A percentile compares a stretch with the other conserved stretches of the same genome.
Conservation (phyloP, 805 yeast species). For the Ogataea allantospora region DNA sequence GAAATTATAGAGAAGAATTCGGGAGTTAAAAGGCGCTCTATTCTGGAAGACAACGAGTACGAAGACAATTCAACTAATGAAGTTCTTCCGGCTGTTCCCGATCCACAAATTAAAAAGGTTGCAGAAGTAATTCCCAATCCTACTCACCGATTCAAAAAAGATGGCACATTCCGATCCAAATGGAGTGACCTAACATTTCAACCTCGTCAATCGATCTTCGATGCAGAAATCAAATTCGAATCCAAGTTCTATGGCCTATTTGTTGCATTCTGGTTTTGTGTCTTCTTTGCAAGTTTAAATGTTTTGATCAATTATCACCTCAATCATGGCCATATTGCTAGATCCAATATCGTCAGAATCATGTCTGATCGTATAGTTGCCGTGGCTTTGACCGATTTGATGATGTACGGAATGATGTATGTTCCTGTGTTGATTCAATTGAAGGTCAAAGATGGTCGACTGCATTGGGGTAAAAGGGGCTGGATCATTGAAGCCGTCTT, state of each 20-base stretch:
- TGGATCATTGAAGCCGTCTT: constrained; percentile 55
- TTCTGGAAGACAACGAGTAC: constrained; percentile 24
- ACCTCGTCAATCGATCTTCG: constrained; percentile 50
- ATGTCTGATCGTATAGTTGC: constrained; percentile 60
- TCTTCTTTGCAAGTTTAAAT: constrained; percentile 53
- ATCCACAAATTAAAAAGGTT: constrained; percentile 2
- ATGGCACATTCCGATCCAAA: constrained; percentile 44
- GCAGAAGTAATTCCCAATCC: background rate
- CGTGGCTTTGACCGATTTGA: constrained; percentile 71
- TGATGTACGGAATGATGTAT: constrained; percentile 71
- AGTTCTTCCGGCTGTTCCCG: background rate
- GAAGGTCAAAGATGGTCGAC: constrained; percentile 40
- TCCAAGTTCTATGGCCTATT: constrained; percentile 75
- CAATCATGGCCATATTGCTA: constrained; percentile 41
- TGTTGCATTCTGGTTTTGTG: constrained; percentile 73
- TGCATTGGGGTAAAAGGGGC: constrained; percentile 67
- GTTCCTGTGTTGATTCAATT: constrained; percentile 59
- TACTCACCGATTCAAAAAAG: constrained; percentile 22
- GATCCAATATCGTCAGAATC: constrained; percentile 54
- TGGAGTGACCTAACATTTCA: constrained; percentile 54
- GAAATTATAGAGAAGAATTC: constrained; percentile 17
- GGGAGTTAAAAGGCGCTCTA: constrained; percentile 19
- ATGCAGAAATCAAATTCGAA: constrained; percentile 42
- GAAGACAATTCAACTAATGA: constrained; percentile 11
- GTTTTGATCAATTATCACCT: constrained; percentile 53